Base-by-base conservation (phyloP, 495 filamentous ascomycete species). In the Sphaerosporella brunnea region DNA sequence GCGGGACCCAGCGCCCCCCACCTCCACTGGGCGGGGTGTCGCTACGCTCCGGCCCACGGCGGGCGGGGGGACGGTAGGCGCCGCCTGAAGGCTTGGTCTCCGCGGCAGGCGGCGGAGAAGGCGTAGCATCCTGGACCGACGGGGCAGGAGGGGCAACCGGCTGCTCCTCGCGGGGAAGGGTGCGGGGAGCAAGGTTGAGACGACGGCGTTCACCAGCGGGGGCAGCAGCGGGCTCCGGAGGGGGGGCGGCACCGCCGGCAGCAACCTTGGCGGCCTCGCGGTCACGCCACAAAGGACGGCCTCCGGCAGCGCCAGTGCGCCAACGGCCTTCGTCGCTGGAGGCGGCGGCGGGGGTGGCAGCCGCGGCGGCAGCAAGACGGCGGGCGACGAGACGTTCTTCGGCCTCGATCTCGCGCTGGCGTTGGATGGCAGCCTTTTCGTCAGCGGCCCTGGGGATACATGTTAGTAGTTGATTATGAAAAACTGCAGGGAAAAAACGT, bases 331-430 rank as follows among this genome's bases (percentile, higher is more conserved):
- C 45, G 11, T 42, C 24, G 11, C 40, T 21, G 10, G 47, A 23
- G 3, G 43, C 13, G 5, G 45, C 35, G 15, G 39, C 34, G 34
- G 36, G 55, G 1, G 15, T 23, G 2, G 13, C 25, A 25, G 60
- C 2, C 23, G 51, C 26, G 15, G 32, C 34, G 28, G 28, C 1
- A 28, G 43, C 26, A 36, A 8, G 25, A 54, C 67, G 73, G 48
- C 69, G 62, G 37, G 65, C 65, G 41, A 64, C 60, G 32, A 64
- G 68, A 50, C 72, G 73, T 52, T 72, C 74, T 60, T 80, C 75
- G 25, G 71, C 77, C 62, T 82, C 79, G 41, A 75, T 72, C 62
- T 84, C 80, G 46, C 77, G 70, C 63, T 79, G 72, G 49, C 68
- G 73, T 60, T 84, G 80, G 51, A 65, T 71, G 20, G 65, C 63